Evolutionary conservation across 305 asterid species (phyloP).

Genomic region (Plantago coronopus): DNA sequence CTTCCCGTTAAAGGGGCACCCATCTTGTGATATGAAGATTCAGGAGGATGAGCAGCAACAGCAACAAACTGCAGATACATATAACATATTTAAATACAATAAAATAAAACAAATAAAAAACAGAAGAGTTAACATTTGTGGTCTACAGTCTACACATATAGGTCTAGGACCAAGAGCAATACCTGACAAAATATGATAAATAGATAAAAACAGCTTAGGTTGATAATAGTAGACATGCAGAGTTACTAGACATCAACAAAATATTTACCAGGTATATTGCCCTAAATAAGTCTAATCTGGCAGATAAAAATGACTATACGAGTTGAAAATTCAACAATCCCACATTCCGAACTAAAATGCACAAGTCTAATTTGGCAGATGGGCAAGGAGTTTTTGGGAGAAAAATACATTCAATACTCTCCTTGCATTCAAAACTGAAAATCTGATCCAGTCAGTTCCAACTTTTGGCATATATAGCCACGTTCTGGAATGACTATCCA

Average conservation of each 20-base stretch:
- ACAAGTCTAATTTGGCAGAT: background rate
- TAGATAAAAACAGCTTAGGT: too few relatives aligned
- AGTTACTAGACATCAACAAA: too few relatives aligned
- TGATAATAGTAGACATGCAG: too few relatives aligned
- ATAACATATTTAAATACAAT: slow-evolving; percentile 23
- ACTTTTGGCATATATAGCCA: slow-evolving; percentile 14
- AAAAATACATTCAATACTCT: background rate
- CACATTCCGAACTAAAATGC: background rate
- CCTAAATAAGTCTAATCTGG: background rate
- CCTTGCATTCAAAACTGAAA: background rate
- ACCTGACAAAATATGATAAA: too few relatives aligned
- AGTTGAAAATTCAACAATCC: background rate
- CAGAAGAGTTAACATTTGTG: slow-evolving; percentile 2
- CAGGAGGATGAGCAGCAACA: slow-evolving; percentile 90
- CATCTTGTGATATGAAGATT: slow-evolving; percentile 73
- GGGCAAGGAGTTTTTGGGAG: background rate
- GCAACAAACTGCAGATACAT: slow-evolving; percentile 60
- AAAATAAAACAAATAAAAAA: background rate
- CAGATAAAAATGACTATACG: background rate
- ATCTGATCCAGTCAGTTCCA: background rate
- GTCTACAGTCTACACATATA: slow-evolving; percentile 8
- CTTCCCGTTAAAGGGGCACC: slow-evolving; percentile 79
- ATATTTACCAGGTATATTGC: background rate
- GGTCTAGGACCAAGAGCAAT: too few relatives aligned
- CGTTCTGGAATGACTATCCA: slow-evolving; percentile 4